Evolutionary conservation across 2,329 filamentous ascomycete species (phyloP).

Genomic region (Escovopsis sp.): DNA sequence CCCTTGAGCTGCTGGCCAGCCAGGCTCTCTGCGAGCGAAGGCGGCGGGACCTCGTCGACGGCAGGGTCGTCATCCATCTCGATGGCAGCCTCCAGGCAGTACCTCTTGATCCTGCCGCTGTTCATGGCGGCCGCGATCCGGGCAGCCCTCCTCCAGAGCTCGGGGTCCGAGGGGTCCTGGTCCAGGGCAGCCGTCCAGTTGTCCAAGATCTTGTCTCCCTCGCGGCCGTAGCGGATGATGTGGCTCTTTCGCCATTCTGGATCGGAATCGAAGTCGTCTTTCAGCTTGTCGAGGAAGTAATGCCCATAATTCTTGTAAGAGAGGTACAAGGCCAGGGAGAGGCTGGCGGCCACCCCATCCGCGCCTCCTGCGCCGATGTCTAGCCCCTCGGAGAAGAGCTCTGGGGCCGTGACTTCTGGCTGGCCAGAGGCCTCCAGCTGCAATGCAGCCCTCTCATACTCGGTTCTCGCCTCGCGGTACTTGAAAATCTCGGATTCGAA

Average conservation of each 20-base stretch:
- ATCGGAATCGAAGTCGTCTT: conserved; percentile 28
- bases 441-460: conserved; percentile 59
- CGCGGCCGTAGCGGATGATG: conserved; percentile 15
- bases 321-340: conserved; percentile 82
- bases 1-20: conserved; percentile 47
- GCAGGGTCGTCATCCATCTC: conserved; percentile 54
- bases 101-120: conserved; percentile 42
- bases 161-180: conserved; percentile 52
- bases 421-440: conserved; percentile 30
- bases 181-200: conserved; percentile 46
- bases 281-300: conserved; percentile 59
- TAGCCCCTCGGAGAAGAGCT: conserved; percentile 35
- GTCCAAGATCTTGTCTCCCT: conserved; percentile 33
- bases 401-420: conserved; percentile 24
- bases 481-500: conserved; percentile 90
- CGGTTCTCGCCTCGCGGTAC: conserved; percentile 74
- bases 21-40: conserved; percentile 47
- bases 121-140: conserved; percentile 44
- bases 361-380: conserved; percentile 45
- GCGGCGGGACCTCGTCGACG: conserved; percentile 45
- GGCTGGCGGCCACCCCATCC: conserved; percentile 63
- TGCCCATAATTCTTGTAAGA: conserved; percentile 94
- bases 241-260: conserved; percentile 28
- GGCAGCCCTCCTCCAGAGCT: conserved; percentile 47
- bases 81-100: conserved; percentile 50